Base-by-base conservation (phyloP, 2,329 filamentous ascomycete genomes). In the Alternaria postmessia region DNA sequence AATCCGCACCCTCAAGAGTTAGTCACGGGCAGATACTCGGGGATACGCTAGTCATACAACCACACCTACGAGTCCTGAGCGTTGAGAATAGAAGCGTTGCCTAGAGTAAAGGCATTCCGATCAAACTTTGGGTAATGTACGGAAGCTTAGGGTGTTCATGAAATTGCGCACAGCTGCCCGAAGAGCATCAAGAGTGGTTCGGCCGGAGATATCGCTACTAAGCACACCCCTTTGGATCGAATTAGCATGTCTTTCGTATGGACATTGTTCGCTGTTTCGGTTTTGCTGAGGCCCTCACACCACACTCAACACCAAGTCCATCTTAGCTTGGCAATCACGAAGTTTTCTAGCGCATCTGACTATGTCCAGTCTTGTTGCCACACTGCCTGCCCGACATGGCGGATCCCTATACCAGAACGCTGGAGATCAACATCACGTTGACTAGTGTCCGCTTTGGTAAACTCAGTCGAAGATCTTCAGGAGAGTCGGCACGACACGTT, bases 381-480 rank as follows among this genome's bases (percentile, higher is more conserved):
- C 24, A 14, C 46, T 51, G 44, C 36, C 52, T 51, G 52, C 22
- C 43, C 53, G 34, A 41, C 34, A 41, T 49, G 53, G 46, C 49
- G 49, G 44, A 56, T n/a, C 28, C 57, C 47, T 41, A 39, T 59
- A 44, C 57, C 57, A 43, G 46, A 16, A 14, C 39, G 32, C 38
- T 56, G 57, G 57, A 43, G 52, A 56, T 59, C 46, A 51, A 20
- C 52, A 46, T 34, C 48, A 38, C 22, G 44, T 43, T 36, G 39
- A 49, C 39, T 59, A 59, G 57, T 51, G 52, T 51, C 57, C 57
- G 57, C 51, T 59, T 30, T 41, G 49, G 24, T 54, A 55, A 43
- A 46, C 46, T 43, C 52, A 49, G 49, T 56, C 30, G 44, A 28
- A 39, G 52, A 59, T 59, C 46, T 56, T 44, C 39, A 53, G 38